A percentile compares a stretch with the other conserved stretches of the same genome.
phyloP scores from a whole-genome alignment of 768 basidiomycete genomes.

The Scleroderma citrinum region DNA sequence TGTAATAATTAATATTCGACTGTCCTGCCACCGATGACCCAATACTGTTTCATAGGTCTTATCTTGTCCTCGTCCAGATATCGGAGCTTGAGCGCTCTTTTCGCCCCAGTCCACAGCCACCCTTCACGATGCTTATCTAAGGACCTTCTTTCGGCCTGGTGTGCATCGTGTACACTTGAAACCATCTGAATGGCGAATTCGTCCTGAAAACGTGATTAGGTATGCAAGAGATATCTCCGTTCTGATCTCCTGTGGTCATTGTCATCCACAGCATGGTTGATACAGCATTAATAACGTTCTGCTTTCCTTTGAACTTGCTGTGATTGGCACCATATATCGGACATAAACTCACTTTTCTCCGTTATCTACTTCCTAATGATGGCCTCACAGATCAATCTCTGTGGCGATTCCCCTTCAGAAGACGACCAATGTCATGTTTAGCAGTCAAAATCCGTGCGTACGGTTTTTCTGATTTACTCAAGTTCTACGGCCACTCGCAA shows the following conservation, averaged over 20 bases:
- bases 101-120: conserved; percentile 4
- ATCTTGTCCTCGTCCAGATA: conserved; percentile 3
- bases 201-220: neutral
- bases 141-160: conserved; percentile 3
- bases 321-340: neutral
- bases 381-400: neutral
- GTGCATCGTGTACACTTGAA: too few species aligned
- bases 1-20: neutral
- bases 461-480: too few species aligned
- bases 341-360: neutral
- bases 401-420: neutral
- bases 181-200: neutral
- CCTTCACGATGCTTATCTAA: conserved; percentile 6
- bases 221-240: too few species aligned
- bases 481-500: too few species aligned
- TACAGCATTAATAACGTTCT: neutral
- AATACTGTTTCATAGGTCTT: conserved; percentile 4
- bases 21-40: neutral
- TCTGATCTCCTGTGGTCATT: neutral
- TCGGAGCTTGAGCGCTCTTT: conserved; percentile 32
- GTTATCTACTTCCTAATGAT: neutral
- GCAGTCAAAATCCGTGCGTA: too few species aligned
- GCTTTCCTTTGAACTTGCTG: neutral
- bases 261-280: neutral
- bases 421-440: too few species aligned